Evolutionary conservation across 805 yeast species (phyloP), one percentile per base, ranked within the genome.

Genomic region (Teunomyces kruisii): DNA sequence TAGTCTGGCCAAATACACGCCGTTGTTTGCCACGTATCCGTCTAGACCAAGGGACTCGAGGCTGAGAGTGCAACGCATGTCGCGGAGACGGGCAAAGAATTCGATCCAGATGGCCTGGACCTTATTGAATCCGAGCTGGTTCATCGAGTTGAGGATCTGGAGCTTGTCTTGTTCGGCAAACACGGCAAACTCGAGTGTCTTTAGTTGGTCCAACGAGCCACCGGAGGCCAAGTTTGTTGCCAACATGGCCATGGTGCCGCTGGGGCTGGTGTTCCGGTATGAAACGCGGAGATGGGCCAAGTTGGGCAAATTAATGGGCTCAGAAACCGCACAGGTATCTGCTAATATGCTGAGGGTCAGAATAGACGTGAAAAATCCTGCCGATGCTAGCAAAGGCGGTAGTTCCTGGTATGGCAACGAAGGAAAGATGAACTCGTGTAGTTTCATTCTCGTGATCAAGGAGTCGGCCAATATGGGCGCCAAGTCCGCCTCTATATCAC

Each of bases 21-120:
- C 63, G 1, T 44, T 31, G 19, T 48, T 45, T 4, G 51, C 51
- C 10, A 62, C 44, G 33, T 47, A 54, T 6, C 67, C 67, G 36
- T 62, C 66, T 2, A 64, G 42, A 2, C 50, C 54, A 10, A 62
- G 45, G 1, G 44, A 32, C 9, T 15, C 16, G 14, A 59, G 27
- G 9, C 26, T 10, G 28, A 58, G 43, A 24, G 31, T 17, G 2
- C 30, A 29, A 6, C 31, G 40, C 9, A 31, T 17, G 6, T 31
- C 33, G 1, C 41, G 33, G 19, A 53, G 45, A 2, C 32, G 49
- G 4, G 42, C 16, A 28, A 62, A 55, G 39, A 64, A 56, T 9
- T 41, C 26, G n/a, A 52, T 31, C 67, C 67, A 64, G 2, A 50
- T 31, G 1, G 63, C 55, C 9, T 35, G 40, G 8, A 37, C 16